A percentile compares a stretch with the other conserved stretches of the same genome.
phyloP scores from a whole-genome alignment of 1,284 basidiomycete species.

The Coniophora puteana region DNA sequence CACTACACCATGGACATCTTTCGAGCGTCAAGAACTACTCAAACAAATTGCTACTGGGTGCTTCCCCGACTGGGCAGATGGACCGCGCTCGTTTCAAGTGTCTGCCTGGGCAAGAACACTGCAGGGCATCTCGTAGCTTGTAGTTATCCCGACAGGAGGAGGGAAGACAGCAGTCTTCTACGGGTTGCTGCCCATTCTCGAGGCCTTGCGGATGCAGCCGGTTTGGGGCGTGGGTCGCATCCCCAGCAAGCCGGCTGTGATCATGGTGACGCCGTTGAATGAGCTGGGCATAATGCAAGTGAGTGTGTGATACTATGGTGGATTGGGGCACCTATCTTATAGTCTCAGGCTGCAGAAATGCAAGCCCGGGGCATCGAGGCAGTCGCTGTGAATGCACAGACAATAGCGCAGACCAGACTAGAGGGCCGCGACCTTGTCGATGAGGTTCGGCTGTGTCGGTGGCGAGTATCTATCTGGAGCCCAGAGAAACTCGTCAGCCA shows the following conservation, averaged over 20 bases:
- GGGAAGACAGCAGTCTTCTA: conserved; percentile 4
- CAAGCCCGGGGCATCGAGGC: background rate
- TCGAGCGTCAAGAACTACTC: background rate
- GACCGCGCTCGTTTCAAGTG: conserved; percentile 3
- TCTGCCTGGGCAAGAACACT: conserved; percentile 1
- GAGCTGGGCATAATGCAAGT: conserved; percentile 6
- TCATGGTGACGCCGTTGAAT: conserved; percentile 7
- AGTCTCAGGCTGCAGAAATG: conserved; percentile 1
- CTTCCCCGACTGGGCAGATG: conserved; percentile 1
- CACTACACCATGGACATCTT: background rate
- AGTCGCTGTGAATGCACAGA: conserved; percentile 3
- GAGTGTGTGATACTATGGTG: background rate
- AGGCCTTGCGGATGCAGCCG: background rate
- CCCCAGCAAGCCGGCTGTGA: background rate
- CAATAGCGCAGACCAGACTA: background rate
- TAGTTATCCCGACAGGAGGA: conserved; percentile 3
- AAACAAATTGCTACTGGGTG: background rate
- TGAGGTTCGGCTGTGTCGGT: background rate
- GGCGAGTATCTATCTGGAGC: conserved; percentile 7
- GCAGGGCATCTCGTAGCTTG: conserved; percentile 1
- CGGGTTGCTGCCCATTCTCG: background rate
- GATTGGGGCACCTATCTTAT: background rate
- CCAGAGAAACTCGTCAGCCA: conserved; percentile 9
- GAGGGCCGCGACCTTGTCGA: conserved; percentile 1
- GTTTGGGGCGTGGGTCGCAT: background rate